Base-by-base conservation (phyloP, 2,329 filamentous ascomycete species). In the Ilyonectria sp. region DNA sequence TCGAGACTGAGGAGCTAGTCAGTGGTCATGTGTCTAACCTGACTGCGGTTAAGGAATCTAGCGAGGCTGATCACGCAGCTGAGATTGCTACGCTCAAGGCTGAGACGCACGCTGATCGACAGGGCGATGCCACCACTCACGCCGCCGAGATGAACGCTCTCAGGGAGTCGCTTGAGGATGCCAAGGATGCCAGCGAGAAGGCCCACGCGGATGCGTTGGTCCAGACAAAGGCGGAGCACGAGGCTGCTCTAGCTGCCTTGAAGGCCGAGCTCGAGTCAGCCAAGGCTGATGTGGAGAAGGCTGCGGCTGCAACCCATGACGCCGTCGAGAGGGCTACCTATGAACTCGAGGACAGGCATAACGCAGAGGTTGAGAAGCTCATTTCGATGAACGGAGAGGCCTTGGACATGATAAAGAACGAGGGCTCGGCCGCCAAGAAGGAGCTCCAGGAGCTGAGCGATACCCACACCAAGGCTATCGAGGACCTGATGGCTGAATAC, bases 291-390 rank as follows among this genome's bases (percentile, higher is more conserved):
- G 76, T 88, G 8, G 82, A 86, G 72, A 82, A 84, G 69, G 78
- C 84, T 7, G 81, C 85, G 55, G 77, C 79, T 0, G 78, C 81
- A 55, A 82, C 83, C 71, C 79, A 81, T 9, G 80, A 86, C 47
- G 83, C 84, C 15, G 76, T 86, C 19, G 84, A 87, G 59, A 77
- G 79, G 37, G 79, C 82, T 44, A 85, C 82, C 77, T 79, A 81
- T 17, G 83, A 86, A 21, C 81, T 86, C 44, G 80, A 86, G 68
- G 78, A 81, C 40, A 82, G 80, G 73, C 81, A 86, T 75, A 81
- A 84, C 47, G 79, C 79, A 23, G 84, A 87, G 66, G 79, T 89
- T 26, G 83, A 86, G 70, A 84, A 85, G 70, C 77, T 87, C 19
- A 77, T 83, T 43, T 77, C 78, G 23, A 76, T 81, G 60, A 82